phyloP scores from a whole-genome alignment of 1,284 basidiomycete species.

The Ustilago cynodontis region DNA sequence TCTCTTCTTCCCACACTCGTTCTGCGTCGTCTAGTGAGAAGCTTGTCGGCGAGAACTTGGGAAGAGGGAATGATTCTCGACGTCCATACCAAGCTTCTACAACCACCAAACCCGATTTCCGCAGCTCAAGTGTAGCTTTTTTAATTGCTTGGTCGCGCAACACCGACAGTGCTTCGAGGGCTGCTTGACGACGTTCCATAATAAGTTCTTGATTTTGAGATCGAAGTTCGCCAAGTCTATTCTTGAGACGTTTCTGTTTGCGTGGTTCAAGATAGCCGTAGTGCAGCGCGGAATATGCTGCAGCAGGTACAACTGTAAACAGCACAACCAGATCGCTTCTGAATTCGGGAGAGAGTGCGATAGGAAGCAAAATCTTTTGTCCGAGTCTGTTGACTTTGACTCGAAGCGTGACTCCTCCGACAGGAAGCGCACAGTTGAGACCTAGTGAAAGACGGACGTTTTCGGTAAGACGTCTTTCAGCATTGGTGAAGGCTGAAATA shows the following conservation, averaged over 20 bases:
- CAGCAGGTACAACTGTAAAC: conserved; percentile 75
- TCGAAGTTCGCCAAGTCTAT: conserved; percentile 73
- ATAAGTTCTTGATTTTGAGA: conserved; percentile 76
- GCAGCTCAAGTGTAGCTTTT: conserved; percentile 71
- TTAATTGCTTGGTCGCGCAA: conserved; percentile 71
- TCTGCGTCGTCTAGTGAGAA: neutral
- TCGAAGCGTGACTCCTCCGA: conserved; percentile 67
- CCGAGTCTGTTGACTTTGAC: conserved; percentile 73
- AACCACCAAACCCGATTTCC: conserved; percentile 76
- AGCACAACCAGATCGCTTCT: conserved; percentile 73
- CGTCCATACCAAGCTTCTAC: conserved; percentile 77
- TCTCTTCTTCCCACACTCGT: conserved; percentile 12
- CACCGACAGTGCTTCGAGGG: conserved; percentile 74
- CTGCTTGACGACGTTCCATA: conserved; percentile 75
- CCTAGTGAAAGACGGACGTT: conserved; percentile 67
- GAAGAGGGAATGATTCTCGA: conserved; percentile 35
- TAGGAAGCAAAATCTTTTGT: conserved; percentile 75
- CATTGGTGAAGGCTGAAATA: conserved; percentile 62
- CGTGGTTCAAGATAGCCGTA: conserved; percentile 76
- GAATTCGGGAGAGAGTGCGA: conserved; percentile 74
- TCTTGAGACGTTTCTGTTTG: conserved; percentile 71
- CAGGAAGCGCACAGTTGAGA: conserved; percentile 62
- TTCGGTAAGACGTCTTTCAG: conserved; percentile 70
- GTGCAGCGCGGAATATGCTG: conserved; percentile 74
- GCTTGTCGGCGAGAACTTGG: neutral